Evolutionary conservation across 139 green algal species (phyloP).

Genomic region (Astrephomene gubernaculifera): DNA sequence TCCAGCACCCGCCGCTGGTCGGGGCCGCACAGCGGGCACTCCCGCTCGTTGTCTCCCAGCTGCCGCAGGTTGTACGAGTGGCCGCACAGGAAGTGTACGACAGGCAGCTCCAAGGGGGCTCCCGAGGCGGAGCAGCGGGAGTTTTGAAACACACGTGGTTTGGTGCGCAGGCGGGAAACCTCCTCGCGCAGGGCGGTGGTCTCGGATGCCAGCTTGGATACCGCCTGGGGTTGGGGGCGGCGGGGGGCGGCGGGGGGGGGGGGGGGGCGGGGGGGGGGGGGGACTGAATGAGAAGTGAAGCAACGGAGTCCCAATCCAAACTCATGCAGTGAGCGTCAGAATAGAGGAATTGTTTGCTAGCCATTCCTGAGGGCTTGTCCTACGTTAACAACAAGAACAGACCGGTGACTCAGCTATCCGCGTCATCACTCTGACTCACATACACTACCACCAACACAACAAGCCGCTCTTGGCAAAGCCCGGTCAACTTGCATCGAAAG

Average conservation of each 20-base stretch:
- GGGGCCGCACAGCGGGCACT: slow-evolving; percentile 93
- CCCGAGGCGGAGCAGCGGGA: slow-evolving; percentile 80
- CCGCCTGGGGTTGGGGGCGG: slow-evolving; percentile 15
- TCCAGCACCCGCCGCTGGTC: slow-evolving; percentile 58
- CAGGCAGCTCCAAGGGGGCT: slow-evolving; percentile 90
- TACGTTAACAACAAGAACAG: too few species aligned
- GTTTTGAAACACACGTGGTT: slow-evolving; percentile 91
- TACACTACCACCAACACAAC: too few species aligned
- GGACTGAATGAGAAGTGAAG: not conserved
- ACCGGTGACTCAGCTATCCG: too few species aligned
- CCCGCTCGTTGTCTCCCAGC: slow-evolving; percentile 85
- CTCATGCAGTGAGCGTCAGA: too few species aligned
- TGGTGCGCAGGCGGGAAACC: slow-evolving; percentile 70
- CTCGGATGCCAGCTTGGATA: slow-evolving; percentile 77
- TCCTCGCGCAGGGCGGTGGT: slow-evolving; percentile 74
- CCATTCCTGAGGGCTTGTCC: too few species aligned
- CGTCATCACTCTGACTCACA: too few species aligned
- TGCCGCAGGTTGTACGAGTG: slow-evolving; percentile 93
- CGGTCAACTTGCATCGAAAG: too few species aligned
- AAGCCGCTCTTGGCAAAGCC: too few species aligned
- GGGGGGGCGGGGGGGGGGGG: slow-evolving; percentile 25
- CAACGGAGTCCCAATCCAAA: too few species aligned
- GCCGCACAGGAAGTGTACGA: slow-evolving; percentile 96
- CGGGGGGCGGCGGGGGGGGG: not conserved
- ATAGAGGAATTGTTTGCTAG: too few species aligned